Evolutionary conservation across 164 flowering plant species (phyloP).

Genomic region (Magnolia sinica): DNA sequence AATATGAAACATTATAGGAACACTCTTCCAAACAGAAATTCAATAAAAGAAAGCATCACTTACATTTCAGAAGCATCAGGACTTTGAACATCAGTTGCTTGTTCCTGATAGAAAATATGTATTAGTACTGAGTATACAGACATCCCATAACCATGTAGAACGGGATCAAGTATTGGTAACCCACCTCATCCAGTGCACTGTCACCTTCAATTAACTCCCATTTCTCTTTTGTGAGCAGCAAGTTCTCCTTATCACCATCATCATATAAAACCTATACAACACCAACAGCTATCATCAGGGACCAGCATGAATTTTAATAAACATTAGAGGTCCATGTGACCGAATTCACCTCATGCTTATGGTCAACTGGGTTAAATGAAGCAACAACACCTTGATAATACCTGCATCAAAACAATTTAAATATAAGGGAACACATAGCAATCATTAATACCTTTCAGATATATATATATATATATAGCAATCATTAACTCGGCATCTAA

Average conservation of each 20-base stretch:
- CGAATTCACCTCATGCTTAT: slow-evolving; percentile 62
- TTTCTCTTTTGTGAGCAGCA: slow-evolving; percentile 47
- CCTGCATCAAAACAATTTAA: slow-evolving; percentile 40
- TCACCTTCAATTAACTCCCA: slow-evolving; percentile 40
- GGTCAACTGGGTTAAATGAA: slow-evolving; percentile 44
- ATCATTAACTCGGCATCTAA: background rate
- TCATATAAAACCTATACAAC: slow-evolving; percentile 48
- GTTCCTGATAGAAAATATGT: slow-evolving; percentile 36
- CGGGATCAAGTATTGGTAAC: slow-evolving; percentile 6
- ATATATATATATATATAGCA: background rate
- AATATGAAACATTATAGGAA: background rate
- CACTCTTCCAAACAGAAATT: background rate
- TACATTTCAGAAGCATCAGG: slow-evolving; percentile 56
- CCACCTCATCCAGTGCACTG: slow-evolving; percentile 37
- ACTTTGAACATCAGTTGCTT: slow-evolving; percentile 29
- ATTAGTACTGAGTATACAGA: background rate
- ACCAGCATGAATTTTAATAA: background rate
- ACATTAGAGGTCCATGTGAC: background rate
- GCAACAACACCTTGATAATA: slow-evolving; percentile 62
- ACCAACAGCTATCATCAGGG: background rate
- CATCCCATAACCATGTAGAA: background rate
- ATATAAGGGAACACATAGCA: background rate
- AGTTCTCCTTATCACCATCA: slow-evolving; percentile 74
- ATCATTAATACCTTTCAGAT: background rate
- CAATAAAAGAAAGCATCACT: slow-evolving; percentile 19